Conservation (phyloP, 192 early-diverging fungal genomes). For the Podila horticola region DNA sequence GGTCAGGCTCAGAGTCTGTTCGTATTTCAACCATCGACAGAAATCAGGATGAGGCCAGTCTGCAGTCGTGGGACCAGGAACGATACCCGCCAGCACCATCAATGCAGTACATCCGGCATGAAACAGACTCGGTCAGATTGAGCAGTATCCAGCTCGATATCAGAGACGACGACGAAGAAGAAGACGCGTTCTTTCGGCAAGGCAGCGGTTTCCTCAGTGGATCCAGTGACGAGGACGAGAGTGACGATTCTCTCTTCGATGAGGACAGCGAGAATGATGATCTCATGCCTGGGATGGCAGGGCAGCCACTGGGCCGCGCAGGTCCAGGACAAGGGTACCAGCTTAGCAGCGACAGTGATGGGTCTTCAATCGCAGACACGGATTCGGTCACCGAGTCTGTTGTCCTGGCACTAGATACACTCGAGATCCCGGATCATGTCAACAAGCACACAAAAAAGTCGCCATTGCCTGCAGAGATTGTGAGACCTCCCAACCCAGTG, state of each 20-base stretch:
- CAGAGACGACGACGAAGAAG: conserved; percentile 5
- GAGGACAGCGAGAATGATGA: conserved; percentile 12
- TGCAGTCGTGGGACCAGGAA: conserved; percentile 22
- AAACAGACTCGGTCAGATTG: neutral
- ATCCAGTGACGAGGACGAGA: neutral
- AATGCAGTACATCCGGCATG: neutral
- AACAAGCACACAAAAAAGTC: no score
- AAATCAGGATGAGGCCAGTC: neutral
- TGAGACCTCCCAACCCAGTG: no score
- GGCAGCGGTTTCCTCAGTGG: neutral
- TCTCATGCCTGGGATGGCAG: no score
- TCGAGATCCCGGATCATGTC: conserved; percentile 32
- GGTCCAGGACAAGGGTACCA: conserved; percentile 5
- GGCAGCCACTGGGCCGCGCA: neutral
- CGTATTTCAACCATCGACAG: conserved; percentile 19
- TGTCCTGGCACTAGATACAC: conserved; percentile 32
- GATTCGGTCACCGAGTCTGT: conserved; percentile 25
- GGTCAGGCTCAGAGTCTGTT: conserved; percentile 16
- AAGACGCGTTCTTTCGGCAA: neutral
- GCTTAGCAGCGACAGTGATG: conserved; percentile 41
- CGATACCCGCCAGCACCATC: neutral
- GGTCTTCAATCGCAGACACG: conserved; percentile 5
- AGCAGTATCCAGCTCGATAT: conserved; percentile 34
- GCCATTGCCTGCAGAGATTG: no score
- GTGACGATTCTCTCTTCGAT: neutral